Conservation (phyloP, 2,329 filamentous ascomycete genomes). For the Didymellaceae sp. region DNA sequence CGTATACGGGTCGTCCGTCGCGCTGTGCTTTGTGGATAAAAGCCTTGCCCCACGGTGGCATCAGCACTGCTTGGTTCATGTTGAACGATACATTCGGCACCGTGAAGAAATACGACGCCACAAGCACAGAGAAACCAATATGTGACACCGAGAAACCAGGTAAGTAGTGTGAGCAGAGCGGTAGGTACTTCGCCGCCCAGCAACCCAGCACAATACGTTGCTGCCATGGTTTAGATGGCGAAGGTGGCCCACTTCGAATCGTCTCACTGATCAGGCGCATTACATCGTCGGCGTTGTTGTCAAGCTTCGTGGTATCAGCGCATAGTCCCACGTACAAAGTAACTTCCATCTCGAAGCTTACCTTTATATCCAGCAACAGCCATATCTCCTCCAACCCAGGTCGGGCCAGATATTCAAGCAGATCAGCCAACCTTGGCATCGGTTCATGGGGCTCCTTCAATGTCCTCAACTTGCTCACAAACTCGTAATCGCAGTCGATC, state of each 20-base stretch:
- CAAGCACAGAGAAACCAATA: slow-evolving; percentile 70
- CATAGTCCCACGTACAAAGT: not conserved
- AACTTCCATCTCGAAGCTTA: slow-evolving; percentile 51
- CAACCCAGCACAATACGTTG: slow-evolving; percentile 78
- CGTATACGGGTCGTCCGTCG: slow-evolving; percentile 67
- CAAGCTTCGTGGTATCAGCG: slow-evolving; percentile 56
- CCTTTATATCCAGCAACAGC: slow-evolving; percentile 89
- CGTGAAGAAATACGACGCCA: slow-evolving; percentile 74
- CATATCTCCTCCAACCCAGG: slow-evolving; percentile 73
- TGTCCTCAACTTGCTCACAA: slow-evolving; percentile 73
- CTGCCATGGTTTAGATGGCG: slow-evolving; percentile 66
- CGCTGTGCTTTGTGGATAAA: slow-evolving; percentile 70
- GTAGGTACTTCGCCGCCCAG: slow-evolving; percentile 79
- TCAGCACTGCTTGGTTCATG: slow-evolving; percentile 71
- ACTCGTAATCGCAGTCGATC: slow-evolving; percentile 76
- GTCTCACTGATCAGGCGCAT: slow-evolving; percentile 71
- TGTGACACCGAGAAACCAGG: slow-evolving; percentile 70
- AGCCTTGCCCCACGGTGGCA: slow-evolving; percentile 68
- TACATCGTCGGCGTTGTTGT: slow-evolving; percentile 74
- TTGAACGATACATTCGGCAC: slow-evolving; percentile 77
- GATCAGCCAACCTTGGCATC: slow-evolving; percentile 76
- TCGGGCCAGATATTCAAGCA: slow-evolving; percentile 73
- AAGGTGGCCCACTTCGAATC: slow-evolving; percentile 59
- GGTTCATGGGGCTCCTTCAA: slow-evolving; percentile 69
- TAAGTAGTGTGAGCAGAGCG: slow-evolving; percentile 66